Conservation (phyloP, 306 rosid genomes). For the Geum urbanum region DNA sequence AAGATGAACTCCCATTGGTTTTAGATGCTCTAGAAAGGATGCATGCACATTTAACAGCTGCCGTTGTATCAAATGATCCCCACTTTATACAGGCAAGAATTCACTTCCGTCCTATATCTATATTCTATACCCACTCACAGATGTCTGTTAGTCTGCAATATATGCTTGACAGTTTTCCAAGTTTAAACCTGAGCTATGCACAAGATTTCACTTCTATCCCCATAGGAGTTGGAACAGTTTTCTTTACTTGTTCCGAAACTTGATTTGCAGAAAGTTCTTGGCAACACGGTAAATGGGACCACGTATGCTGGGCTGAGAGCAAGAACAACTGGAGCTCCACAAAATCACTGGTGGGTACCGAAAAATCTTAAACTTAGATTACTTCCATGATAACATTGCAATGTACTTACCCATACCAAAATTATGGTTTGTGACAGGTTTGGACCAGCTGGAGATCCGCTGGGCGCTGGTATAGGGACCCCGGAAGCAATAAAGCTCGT, state of each 20-base stretch:
- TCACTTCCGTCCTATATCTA: background rate
- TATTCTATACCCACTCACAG: background rate
- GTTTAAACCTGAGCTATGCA: background rate
- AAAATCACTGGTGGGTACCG: constrained; percentile 76
- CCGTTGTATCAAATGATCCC: constrained; percentile 86
- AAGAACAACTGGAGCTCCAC: constrained; percentile 96
- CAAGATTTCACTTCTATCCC: background rate
- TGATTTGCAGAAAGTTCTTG: constrained; percentile 72
- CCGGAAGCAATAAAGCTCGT: constrained; percentile 97
- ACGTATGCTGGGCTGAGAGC: constrained; percentile 93
- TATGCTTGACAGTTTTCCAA: background rate
- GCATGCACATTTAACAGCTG: constrained; percentile 93
- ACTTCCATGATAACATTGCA: background rate
- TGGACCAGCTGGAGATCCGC: constrained; percentile 96
- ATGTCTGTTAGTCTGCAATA: background rate
- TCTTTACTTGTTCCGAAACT: constrained; percentile 11
- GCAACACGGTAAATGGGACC: constrained; percentile 83
- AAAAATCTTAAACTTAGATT: constrained; percentile 15
- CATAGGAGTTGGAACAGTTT: background rate
- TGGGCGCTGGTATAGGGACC: constrained; percentile 98
- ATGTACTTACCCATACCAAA: constrained; percentile 15
- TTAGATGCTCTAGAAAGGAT: constrained; percentile 82
- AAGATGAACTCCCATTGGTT: constrained; percentile 60
- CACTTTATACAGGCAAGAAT: constrained; percentile 71
- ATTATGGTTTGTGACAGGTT: constrained; percentile 54